Evolutionary conservation across 495 filamentous ascomycete genomes (phyloP).

Genomic region (Penicillium goetzii): DNA sequence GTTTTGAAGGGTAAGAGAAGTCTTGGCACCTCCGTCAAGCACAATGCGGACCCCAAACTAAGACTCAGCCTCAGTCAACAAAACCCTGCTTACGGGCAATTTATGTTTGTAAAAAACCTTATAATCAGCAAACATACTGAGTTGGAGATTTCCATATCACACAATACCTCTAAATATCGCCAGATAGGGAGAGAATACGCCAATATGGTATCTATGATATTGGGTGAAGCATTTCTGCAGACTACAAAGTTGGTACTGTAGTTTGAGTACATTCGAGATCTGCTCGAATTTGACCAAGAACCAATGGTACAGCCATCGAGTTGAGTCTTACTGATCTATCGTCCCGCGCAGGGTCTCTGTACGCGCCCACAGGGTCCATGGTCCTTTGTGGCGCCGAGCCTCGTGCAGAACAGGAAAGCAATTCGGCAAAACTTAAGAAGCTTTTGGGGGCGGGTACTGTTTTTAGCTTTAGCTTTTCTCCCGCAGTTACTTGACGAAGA

Average conservation of each 20-base stretch:
- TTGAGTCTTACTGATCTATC: background rate
- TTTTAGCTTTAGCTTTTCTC: constrained; percentile 1
- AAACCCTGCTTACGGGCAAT: constrained; percentile 1
- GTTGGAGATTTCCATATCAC: background rate
- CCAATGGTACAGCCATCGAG: too few relatives aligned
- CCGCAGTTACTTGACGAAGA: background rate
- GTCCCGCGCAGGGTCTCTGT: background rate
- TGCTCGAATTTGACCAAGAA: too few relatives aligned
- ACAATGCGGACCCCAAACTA: background rate
- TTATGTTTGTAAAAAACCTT: background rate
- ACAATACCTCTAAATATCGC: background rate
- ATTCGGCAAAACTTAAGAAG: background rate
- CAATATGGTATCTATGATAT: too few relatives aligned
- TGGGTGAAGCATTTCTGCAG: too few relatives aligned
- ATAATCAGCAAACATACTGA: background rate
- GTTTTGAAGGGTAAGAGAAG: background rate
- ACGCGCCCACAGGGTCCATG: background rate
- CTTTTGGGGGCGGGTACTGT: constrained; percentile 1
- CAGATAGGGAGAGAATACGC: background rate
- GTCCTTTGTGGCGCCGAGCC: background rate
- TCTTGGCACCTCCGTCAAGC: background rate
- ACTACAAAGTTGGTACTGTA: too few relatives aligned
- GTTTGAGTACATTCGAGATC: too few relatives aligned
- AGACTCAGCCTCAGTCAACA: constrained; percentile 1
- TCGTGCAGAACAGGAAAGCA: background rate